Conservation (phyloP, 179 eudicot genomes). For the Spergularia azorica region DNA sequence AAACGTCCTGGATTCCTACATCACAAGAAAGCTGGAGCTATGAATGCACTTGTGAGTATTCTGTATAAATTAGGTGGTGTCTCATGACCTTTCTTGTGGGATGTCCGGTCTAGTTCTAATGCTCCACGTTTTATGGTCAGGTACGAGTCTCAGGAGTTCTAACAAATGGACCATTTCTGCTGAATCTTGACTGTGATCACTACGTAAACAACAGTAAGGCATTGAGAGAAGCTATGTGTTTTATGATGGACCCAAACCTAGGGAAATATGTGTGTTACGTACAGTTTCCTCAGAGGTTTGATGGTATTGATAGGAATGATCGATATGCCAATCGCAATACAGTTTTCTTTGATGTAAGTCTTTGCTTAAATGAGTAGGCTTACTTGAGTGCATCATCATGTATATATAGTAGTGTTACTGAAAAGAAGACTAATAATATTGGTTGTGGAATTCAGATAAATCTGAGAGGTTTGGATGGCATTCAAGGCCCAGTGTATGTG, state of each 20-base stretch:
- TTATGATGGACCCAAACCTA: constrained; percentile 88
- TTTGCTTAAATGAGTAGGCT: too few relatives aligned
- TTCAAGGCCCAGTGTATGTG: constrained; percentile 94
- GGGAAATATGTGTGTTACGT: constrained; percentile 82
- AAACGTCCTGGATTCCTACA: constrained; percentile 93
- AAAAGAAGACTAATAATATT: too few relatives aligned
- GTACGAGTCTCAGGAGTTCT: constrained; percentile 85
- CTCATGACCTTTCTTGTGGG: too few relatives aligned
- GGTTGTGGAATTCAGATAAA: constrained; percentile 55
- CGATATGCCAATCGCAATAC: constrained; percentile 90
- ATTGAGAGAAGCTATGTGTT: constrained; percentile 92
- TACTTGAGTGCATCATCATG: too few relatives aligned
- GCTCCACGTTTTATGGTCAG: constrained; percentile 30
- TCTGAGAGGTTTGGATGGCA: constrained; percentile 95
- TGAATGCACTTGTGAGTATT: constrained; percentile 69
- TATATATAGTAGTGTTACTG: too few relatives aligned
- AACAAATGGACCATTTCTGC: constrained; percentile 85
- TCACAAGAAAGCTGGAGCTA: constrained; percentile 96
- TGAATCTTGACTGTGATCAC: constrained; percentile 96
- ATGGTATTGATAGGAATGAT: constrained; percentile 91
- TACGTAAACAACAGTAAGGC: constrained; percentile 94
- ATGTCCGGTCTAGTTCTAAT: too few relatives aligned
- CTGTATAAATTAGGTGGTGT: too few relatives aligned
- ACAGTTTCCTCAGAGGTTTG: constrained; percentile 98
- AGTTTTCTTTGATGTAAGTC: constrained; percentile 94